Evolutionary conservation across 1,284 basidiomycete genomes (phyloP).

Genomic region (Trametes versicolor): DNA sequence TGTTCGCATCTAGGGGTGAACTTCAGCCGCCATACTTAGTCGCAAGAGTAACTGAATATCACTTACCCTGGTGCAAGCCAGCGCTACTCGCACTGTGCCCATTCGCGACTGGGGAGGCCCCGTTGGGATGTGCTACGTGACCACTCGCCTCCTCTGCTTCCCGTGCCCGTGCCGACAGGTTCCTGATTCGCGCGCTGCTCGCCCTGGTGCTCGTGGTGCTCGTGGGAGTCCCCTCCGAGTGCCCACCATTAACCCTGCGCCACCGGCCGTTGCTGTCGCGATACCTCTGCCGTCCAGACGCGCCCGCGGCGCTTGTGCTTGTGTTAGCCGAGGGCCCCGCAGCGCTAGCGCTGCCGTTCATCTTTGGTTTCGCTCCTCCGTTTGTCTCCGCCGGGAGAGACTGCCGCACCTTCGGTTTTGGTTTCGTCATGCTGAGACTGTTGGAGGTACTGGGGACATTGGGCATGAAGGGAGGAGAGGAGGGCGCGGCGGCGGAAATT

Average conservation of each 20-base stretch:
- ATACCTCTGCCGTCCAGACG: conserved; percentile 21
- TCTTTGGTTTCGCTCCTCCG: conserved; percentile 21
- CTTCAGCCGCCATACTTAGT: background rate
- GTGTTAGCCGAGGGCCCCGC: conserved; percentile 23
- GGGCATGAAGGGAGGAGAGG: conserved; percentile 28
- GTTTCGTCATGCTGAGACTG: conserved; percentile 18
- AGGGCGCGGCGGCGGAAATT: conserved; percentile 48
- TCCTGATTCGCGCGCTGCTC: conserved; percentile 35
- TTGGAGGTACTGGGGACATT: conserved; percentile 15
- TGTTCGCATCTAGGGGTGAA: background rate
- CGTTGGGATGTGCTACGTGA: conserved; percentile 22
- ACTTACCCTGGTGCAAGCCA: conserved; percentile 28
- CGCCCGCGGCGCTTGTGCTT: conserved; percentile 13
- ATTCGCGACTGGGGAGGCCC: conserved; percentile 10
- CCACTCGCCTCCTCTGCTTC: conserved; percentile 28
- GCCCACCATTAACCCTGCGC: conserved; percentile 28
- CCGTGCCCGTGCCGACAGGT: conserved; percentile 31
- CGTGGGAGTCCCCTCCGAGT: conserved; percentile 19
- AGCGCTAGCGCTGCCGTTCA: conserved; percentile 24
- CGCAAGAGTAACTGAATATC: background rate
- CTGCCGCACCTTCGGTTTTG: conserved; percentile 30
- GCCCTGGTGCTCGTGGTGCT: conserved; percentile 32
- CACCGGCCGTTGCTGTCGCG: conserved; percentile 37
- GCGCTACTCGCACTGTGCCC: conserved; percentile 23
- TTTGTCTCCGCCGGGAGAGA: conserved; percentile 32